Percentiles rank a stretch among this genome's conserved stretches.
Conservation (phyloP, 371 early-diverging fungal species). For the Mucor racemosus region DNA sequence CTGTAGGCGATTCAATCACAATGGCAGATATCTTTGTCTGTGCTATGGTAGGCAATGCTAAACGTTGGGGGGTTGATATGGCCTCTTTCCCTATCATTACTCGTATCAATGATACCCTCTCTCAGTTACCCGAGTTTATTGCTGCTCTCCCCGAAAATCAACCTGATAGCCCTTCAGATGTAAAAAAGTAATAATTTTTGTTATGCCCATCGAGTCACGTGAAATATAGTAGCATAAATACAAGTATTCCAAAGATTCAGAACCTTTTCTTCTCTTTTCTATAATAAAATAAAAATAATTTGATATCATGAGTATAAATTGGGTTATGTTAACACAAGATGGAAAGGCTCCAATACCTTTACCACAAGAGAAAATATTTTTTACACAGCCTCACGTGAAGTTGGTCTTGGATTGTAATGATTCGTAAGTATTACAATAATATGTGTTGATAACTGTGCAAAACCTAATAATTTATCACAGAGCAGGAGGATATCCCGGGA, state of each 20-base stretch:
- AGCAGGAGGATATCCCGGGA: conserved; percentile 45
- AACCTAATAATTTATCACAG: conserved; percentile 5
- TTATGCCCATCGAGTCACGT: not conserved
- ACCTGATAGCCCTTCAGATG: conserved; percentile 72
- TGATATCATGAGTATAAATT: conserved; percentile 56
- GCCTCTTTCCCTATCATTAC: conserved; percentile 68
- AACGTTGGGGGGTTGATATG: conserved; percentile 77
- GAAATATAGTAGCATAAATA: not conserved
- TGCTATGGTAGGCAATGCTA: conserved; percentile 85
- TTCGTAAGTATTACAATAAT: conserved; percentile 21
- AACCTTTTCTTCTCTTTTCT: not conserved
- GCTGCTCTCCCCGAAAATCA: conserved; percentile 74
- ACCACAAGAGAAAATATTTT: conserved; percentile 56
- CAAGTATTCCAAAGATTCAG: not conserved
- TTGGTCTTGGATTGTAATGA: conserved; percentile 44
- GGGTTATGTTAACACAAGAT: conserved; percentile 53
- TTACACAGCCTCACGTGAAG: conserved; percentile 38
- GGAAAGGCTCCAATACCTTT: conserved; percentile 46
- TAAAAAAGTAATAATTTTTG: conserved; percentile 26
- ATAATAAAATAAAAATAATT: not conserved
- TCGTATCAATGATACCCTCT: conserved; percentile 58
- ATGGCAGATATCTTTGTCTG: conserved; percentile 84
- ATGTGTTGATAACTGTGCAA: not conserved
- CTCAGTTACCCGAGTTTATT: conserved; percentile 69
- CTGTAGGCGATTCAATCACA: conserved; percentile 82